phyloP scores from a whole-genome alignment of 106 monocot genomes.

The Ottelia alismoides region DNA sequence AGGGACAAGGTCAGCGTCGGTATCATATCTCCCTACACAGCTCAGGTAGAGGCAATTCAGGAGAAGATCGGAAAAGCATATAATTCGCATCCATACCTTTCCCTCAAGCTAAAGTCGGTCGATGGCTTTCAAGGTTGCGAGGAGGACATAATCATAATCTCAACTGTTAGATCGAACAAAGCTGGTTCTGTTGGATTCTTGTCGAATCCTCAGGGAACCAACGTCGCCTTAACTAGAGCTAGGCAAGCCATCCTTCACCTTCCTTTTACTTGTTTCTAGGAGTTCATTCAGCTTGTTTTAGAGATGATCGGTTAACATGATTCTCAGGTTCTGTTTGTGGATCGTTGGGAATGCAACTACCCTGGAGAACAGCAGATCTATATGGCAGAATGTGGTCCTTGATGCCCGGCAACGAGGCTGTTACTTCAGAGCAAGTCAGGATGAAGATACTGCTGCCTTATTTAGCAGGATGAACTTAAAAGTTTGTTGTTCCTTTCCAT shows the following conservation, averaged over 20 bases:
- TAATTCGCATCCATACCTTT: background rate
- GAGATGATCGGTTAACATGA: background rate
- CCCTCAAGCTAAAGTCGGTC: slow-evolving; percentile 7
- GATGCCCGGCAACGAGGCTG: background rate
- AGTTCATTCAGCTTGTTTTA: background rate
- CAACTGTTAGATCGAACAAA: slow-evolving; percentile 17
- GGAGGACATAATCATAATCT: slow-evolving; percentile 20
- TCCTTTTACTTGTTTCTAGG: background rate
- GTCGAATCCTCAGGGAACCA: slow-evolving; percentile 12
- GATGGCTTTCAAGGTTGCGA: slow-evolving; percentile 26
- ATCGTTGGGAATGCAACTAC: background rate
- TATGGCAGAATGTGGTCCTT: background rate
- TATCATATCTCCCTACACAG: slow-evolving; percentile 16
- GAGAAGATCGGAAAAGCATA: slow-evolving; percentile 7
- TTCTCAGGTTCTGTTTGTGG: slow-evolving; percentile 1
- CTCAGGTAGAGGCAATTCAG: slow-evolving; percentile 16
- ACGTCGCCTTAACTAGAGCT: slow-evolving; percentile 17
- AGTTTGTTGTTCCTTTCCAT: too few species aligned
- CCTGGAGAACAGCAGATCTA: background rate
- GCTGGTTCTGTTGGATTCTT: slow-evolving; percentile 16
- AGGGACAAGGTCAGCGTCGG: slow-evolving; percentile 9
- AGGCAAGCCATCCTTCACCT: background rate
- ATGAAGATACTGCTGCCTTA: background rate
- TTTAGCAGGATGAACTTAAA: too few species aligned
- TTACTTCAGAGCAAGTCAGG: background rate